Conservation (phyloP, 257 asterid genomes). For the Haberlea rhodopensis region DNA sequence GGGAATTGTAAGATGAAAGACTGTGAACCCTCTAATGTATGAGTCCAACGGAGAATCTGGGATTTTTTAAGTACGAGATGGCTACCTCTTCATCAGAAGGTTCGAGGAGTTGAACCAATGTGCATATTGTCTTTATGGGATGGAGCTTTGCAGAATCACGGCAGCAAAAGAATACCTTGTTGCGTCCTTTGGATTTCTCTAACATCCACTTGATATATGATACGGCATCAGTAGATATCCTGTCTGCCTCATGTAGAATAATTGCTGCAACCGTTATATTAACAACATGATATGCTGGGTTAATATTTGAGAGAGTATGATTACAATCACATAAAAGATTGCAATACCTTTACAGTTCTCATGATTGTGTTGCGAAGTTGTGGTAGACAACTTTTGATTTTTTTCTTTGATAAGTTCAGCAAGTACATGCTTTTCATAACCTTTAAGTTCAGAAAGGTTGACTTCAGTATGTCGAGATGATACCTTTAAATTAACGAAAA, state of each 20-base stretch:
- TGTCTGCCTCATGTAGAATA: conserved; percentile 68
- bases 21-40: conserved; percentile 16
- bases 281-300: conserved; percentile 20
- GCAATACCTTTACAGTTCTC: conserved; percentile 58
- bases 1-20: conserved; percentile 14
- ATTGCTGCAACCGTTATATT: conserved; percentile 52
- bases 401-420: conserved; percentile 68
- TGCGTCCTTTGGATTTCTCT: conserved; percentile 61
- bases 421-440: conserved; percentile 75
- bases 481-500: conserved; percentile 52
- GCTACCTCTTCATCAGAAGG: conserved; percentile 76
- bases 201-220: conserved; percentile 74
- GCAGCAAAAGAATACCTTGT: conserved; percentile 76
- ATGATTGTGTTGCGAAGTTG: conserved; percentile 22
- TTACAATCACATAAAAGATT: conserved; percentile 12
- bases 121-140: conserved; percentile 60
- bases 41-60: neutral
- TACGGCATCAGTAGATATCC: conserved; percentile 61
- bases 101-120: conserved; percentile 57
- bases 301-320: conserved; percentile 16
- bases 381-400: conserved; percentile 22
- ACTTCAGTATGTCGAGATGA: conserved; percentile 67
- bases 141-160: conserved; percentile 67
- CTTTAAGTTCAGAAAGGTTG: conserved; percentile 69
- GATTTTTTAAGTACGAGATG: conserved; percentile 12